Base-by-base conservation (phyloP, 2,329 filamentous ascomycete genomes). In the Apiospora kogelbergensis region DNA sequence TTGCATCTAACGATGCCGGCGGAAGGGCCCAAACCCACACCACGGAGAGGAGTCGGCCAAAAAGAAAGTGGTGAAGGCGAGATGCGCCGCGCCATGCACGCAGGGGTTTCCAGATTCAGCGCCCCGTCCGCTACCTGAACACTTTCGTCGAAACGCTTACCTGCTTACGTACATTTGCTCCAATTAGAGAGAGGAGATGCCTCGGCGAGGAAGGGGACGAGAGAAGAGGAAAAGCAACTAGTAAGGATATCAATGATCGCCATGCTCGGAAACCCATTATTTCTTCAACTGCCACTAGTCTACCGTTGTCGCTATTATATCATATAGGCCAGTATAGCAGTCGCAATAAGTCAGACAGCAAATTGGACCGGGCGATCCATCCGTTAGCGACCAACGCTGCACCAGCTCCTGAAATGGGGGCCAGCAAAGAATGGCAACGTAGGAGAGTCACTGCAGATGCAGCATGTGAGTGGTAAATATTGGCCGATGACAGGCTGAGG, bases 281-380 rank as follows among this genome's bases (percentile, higher is more conserved):
- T 60, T 60, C 53, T 60, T 57, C 26, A 60, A 60, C 53, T 60
- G 53, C 53, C 30, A 60, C 30, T 60, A 60, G 53, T 37, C 3
- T n/a, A 37, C 53, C 53, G 53, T 60, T 60, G 53, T 20, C 20
- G 53, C 9, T 57, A 13, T 33, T 60, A 37, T 60, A 37, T 60
- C 15, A 60, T 60, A 60, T 60, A 37, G 30, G 1, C 30, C n/a
- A 60, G 26, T 60, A 60, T 60, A 37, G n/a, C n/a, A n/a, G n/a
- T 11, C 9, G 26, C 17, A 17, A 30, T 30, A 57, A 20, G 48
- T 30, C 48, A 33, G 48, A 33, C 26, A 33, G 26, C 26, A 33
- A 57, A 57, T 57, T 57, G 48, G 24, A 60, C 20, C 37, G 30
- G 30, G 17, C 53, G 30, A 60, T n/a, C 53, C 30, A 20, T 33